phyloP scores from a whole-genome alignment of 768 basidiomycete genomes.

The Leccinum ochraceum region DNA sequence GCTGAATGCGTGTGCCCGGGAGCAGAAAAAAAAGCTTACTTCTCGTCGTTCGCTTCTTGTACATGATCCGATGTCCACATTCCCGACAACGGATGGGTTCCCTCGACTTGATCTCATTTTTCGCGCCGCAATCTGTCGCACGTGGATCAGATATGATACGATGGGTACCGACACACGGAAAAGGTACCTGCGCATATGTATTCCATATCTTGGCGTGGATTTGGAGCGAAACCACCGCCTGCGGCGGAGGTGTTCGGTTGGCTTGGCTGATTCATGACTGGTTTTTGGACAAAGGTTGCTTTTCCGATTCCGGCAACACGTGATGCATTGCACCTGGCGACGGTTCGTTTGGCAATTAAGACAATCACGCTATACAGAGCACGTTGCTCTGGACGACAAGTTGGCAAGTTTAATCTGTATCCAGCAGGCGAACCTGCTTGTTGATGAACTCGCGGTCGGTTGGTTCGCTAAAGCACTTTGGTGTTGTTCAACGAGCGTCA shows the following conservation, averaged over 20 bases:
- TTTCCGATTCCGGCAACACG: constrained; percentile 9
- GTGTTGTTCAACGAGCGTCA: background rate
- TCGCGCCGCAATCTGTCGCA: constrained; percentile 80
- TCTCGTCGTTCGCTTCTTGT: constrained; percentile 93
- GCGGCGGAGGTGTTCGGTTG: constrained; percentile 35
- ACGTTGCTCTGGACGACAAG: constrained; percentile 16
- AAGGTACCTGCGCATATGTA: constrained; percentile 81
- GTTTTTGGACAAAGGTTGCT: background rate
- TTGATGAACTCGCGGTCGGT: background rate
- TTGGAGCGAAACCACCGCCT: constrained; percentile 35
- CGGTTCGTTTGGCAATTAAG: constrained; percentile 14
- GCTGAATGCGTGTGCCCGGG: constrained; percentile 1
- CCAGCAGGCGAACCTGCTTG: background rate
- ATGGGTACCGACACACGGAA: constrained; percentile 2
- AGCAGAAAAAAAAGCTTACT: constrained; percentile 55
- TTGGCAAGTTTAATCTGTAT: background rate
- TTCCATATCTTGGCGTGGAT: constrained; percentile 68
- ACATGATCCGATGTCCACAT: constrained; percentile 98
- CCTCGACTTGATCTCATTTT: constrained; percentile 86
- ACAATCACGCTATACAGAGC: constrained; percentile 15
- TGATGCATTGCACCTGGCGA: constrained; percentile 7
- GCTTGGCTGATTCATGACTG: constrained; percentile 42
- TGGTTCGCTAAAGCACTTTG: background rate
- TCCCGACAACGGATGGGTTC: constrained; percentile 96
- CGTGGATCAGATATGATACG: constrained; percentile 13